Evolutionary conservation across 2,329 filamentous ascomycete genomes (phyloP).

Genomic region (Cercospora berteroae): DNA sequence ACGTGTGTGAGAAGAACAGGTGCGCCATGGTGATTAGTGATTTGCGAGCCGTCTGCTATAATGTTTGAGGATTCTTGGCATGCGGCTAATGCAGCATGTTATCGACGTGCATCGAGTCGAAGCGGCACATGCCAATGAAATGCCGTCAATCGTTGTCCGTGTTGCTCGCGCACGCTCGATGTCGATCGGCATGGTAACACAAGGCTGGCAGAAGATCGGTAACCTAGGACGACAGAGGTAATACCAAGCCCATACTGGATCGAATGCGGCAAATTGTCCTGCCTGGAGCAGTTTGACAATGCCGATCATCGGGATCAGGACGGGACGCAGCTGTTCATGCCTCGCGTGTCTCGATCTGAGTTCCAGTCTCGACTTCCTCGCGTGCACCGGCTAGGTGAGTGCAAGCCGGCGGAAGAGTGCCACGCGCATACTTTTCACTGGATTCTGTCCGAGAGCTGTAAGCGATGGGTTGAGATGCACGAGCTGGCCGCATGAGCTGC

Average conservation of each 20-base stretch:
- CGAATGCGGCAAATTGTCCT: neutral
- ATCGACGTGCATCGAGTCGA: constrained; percentile 13
- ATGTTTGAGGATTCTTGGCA: neutral
- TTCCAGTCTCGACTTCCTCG: neutral
- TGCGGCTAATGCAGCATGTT: constrained; percentile 9
- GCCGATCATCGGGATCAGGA: neutral
- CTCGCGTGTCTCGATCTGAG: neutral
- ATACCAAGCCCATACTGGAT: neutral
- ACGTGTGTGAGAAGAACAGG: neutral
- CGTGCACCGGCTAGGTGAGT: neutral
- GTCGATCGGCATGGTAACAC: neutral
- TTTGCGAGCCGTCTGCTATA: neutral
- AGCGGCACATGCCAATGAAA: constrained; percentile 1
- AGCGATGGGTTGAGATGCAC: neutral
- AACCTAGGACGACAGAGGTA: neutral
- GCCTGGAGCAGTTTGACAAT: neutral
- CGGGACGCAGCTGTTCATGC: neutral
- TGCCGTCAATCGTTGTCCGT: neutral
- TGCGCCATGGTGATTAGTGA: neutral
- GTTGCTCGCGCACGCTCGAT: neutral
- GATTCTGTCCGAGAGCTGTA: neutral
- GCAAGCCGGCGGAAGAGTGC: neutral
- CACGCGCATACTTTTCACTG: neutral
- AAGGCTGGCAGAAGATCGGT: neutral
- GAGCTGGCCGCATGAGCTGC: neutral